Percentiles rank a stretch among this genome's conserved stretches.
phyloP scores from a whole-genome alignment of 768 basidiomycete species.

The Thelephora ganbajun region DNA sequence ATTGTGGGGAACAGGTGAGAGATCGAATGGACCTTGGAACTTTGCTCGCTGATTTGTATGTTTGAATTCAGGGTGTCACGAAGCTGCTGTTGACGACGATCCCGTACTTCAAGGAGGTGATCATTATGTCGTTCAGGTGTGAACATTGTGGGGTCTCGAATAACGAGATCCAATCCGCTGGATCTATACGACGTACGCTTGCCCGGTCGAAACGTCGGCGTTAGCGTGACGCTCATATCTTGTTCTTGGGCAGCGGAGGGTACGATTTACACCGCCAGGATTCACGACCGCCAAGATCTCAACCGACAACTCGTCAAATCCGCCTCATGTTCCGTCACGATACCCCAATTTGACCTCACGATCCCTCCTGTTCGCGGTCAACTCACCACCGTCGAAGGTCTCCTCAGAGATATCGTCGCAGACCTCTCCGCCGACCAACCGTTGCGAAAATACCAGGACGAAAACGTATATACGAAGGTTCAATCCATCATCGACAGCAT shows the following conservation, averaged over 20 bases:
- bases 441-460: slow-evolving; percentile 66
- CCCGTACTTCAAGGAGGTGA: slow-evolving; percentile 89
- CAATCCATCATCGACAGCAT: slow-evolving; percentile 59
- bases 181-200: slow-evolving; percentile 63
- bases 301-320: slow-evolving; percentile 92
- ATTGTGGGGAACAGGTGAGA: slow-evolving; percentile 78
- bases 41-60: slow-evolving; percentile 1
- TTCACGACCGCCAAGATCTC: slow-evolving; percentile 63
- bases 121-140: slow-evolving; percentile 94
- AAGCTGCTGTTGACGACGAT: slow-evolving; percentile 84
- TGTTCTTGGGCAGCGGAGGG: slow-evolving; percentile 52
- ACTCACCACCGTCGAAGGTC: slow-evolving; percentile 92
- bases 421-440: slow-evolving; percentile 80
- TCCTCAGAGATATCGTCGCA: slow-evolving; percentile 66
- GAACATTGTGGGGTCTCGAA: slow-evolving; percentile 83
- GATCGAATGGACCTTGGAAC: background rate
- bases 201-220: background rate
- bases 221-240: too few relatives aligned
- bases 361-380: slow-evolving; percentile 84
- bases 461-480: slow-evolving; percentile 58
- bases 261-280: slow-evolving; percentile 63
- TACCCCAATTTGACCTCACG: slow-evolving; percentile 84
- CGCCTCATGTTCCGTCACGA: slow-evolving; percentile 59
- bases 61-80: slow-evolving; percentile 57
- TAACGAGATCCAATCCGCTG: slow-evolving; percentile 91